These are phyloP conservation scores for Ceratocystis lukuohia DNA, from an alignment of 2,329 filamentous ascomycete genomes.

Conservation along the genomic window DNA sequence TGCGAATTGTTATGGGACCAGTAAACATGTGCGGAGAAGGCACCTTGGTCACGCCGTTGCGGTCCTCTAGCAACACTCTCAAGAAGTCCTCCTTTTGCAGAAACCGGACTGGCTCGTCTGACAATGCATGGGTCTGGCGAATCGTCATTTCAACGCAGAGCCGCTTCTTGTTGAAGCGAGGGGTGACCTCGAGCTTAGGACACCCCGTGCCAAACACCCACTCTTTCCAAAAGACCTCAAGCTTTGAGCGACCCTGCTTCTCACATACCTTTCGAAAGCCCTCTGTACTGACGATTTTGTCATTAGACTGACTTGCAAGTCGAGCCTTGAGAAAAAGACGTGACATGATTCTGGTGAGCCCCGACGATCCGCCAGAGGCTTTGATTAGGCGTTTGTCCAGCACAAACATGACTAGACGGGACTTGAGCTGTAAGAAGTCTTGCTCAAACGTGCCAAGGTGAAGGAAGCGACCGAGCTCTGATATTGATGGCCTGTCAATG, in stretches of 20 bases:
- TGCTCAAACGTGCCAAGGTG: slow-evolving; percentile 72
- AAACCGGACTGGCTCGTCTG: slow-evolving; percentile 31
- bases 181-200: slow-evolving; percentile 71
- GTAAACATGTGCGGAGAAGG: slow-evolving; percentile 71
- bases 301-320: slow-evolving; percentile 45
- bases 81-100: slow-evolving; percentile 62
- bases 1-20: slow-evolving; percentile 92
- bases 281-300: slow-evolving; percentile 59
- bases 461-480: slow-evolving; percentile 63
- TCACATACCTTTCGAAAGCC: slow-evolving; percentile 76
- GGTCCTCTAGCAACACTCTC: slow-evolving; percentile 69
- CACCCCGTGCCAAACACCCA: slow-evolving; percentile 86
- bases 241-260: slow-evolving; percentile 70
- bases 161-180: slow-evolving; percentile 95
- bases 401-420: slow-evolving; percentile 82
- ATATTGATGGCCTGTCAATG: slow-evolving; percentile 66
- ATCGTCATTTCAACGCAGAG: slow-evolving; percentile 87
- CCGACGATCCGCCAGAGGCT: slow-evolving; percentile 62
- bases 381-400: slow-evolving; percentile 85
- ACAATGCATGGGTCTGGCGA: slow-evolving; percentile 49
- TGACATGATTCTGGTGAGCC: slow-evolving; percentile 72
- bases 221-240: slow-evolving; percentile 85
- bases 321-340: slow-evolving; percentile 77
- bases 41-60: slow-evolving; percentile 53
- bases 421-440: slow-evolving; percentile 84